Evolutionary conservation across 2,329 filamentous ascomycete genomes (phyloP).

Genomic region (Penicillium digitatum): DNA sequence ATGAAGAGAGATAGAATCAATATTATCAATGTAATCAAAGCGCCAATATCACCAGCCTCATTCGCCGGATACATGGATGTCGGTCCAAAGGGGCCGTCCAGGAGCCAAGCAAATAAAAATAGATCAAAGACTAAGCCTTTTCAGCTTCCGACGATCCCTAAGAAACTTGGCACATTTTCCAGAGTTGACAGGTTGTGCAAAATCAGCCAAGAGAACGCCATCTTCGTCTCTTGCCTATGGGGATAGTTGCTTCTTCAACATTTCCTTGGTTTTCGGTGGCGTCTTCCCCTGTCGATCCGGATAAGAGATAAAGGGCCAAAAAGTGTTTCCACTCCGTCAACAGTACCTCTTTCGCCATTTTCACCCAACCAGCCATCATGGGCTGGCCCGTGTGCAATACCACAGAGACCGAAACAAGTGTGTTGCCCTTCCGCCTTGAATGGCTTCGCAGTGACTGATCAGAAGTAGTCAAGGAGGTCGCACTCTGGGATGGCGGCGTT

Average conservation of each 20-base stretch:
- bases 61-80: not conserved
- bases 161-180: not conserved
- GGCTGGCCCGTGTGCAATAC: slow-evolving; percentile 52
- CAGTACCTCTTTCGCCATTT: not conserved
- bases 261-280: slow-evolving; percentile 6
- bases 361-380: slow-evolving; percentile 27
- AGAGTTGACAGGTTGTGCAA: not conserved
- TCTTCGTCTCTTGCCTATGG: not conserved
- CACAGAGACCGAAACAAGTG: slow-evolving; percentile 46
- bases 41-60: not conserved
- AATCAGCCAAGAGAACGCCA: not conserved
- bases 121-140: slow-evolving; percentile 7
- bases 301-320: slow-evolving; percentile 22
- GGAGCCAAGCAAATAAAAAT: slow-evolving; percentile 7
- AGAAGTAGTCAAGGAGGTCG: slow-evolving; percentile 44
- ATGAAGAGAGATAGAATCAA: too few relatives aligned
- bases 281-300: slow-evolving; percentile 16
- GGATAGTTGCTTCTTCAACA: not conserved
- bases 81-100: not conserved
- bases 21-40: too few relatives aligned
- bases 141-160: not conserved
- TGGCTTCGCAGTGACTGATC: slow-evolving; percentile 10
- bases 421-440: slow-evolving; percentile 8
- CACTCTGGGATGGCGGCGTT: slow-evolving; percentile 50
- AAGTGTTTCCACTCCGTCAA: slow-evolving; percentile 10